phyloP scores from a whole-genome alignment of 805 yeast species.

The Ogataea methylovora region DNA sequence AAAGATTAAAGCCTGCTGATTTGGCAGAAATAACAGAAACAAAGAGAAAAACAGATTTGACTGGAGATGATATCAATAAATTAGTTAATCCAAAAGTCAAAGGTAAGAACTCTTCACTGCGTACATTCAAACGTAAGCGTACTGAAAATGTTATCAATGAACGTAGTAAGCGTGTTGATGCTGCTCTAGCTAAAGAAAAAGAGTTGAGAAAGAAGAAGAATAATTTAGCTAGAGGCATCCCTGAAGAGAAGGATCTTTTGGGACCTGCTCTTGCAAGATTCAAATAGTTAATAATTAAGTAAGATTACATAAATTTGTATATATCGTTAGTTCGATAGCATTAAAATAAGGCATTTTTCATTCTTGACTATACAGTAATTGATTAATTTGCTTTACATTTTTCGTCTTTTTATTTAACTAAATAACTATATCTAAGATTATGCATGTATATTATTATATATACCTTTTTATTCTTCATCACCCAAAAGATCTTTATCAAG shows the following conservation, averaged over 20 bases:
- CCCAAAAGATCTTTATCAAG: constrained; percentile 21
- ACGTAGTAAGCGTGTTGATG: constrained; percentile 70
- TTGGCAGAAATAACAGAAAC: constrained; percentile 29
- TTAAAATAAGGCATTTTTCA: too few relatives aligned
- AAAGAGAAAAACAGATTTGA: constrained; percentile 24
- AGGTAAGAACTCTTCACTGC: constrained; percentile 77
- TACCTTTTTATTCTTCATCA: constrained; percentile 11
- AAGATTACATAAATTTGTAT: too few relatives aligned
- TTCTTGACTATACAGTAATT: too few relatives aligned
- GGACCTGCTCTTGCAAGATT: constrained; percentile 45
- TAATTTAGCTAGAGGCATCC: constrained; percentile 36
- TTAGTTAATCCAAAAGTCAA: constrained; percentile 60
- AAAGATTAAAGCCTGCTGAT: constrained; percentile 59
- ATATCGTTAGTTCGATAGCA: too few relatives aligned
- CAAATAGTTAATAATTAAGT: constrained; percentile 21
- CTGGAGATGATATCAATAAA: constrained; percentile 41
- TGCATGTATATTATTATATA: too few relatives aligned
- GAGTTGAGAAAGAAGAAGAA: constrained; percentile 49
- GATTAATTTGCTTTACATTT: too few relatives aligned
- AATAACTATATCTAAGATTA: too few relatives aligned
- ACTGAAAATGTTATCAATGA: constrained; percentile 80
- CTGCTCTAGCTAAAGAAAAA: constrained; percentile 68
- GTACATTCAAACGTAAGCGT: constrained; percentile 76
- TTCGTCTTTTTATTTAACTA: too few relatives aligned
- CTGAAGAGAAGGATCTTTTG: constrained; percentile 40